Percentiles rank a stretch among this genome's conserved stretches.
These are phyloP conservation scores for Parasitella parasitica DNA, from an alignment of 371 early-diverging fungal genomes.

Conservation along the genomic window DNA sequence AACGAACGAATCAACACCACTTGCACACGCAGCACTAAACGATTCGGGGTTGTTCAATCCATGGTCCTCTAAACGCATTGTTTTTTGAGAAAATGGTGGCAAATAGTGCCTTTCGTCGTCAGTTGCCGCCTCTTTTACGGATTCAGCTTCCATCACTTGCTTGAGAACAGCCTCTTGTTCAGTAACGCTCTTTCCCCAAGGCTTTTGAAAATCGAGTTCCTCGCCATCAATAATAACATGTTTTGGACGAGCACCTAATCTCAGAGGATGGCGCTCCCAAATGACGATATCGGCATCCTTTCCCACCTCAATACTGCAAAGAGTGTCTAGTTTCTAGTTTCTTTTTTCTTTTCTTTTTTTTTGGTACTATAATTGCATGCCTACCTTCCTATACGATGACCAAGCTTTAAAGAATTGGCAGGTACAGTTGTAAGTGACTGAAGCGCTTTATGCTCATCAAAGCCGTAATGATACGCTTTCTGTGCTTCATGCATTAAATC, in stretches of 20 bases:
- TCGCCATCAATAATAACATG: slow-evolving; percentile 80
- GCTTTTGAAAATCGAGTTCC: slow-evolving; percentile 41
- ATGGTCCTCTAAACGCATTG: slow-evolving; percentile 46
- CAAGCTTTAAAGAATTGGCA: slow-evolving; percentile 69
- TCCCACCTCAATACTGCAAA: slow-evolving; percentile 54
- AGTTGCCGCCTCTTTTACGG: not conserved
- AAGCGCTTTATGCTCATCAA: slow-evolving; percentile 62
- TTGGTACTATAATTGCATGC: too few species aligned
- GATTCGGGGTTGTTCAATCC: slow-evolving; percentile 31
- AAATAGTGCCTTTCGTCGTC: slow-evolving; percentile 16
- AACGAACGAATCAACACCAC: slow-evolving; percentile 36
- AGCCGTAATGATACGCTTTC: slow-evolving; percentile 78
- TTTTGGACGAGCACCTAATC: slow-evolving; percentile 75
- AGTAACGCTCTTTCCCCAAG: slow-evolving; percentile 34
- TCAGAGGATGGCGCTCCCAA: slow-evolving; percentile 72
- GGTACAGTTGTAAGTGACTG: slow-evolving; percentile 74
- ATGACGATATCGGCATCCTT: slow-evolving; percentile 85
- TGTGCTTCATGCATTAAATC: slow-evolving; percentile 77
- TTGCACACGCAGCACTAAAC: slow-evolving; percentile 29
- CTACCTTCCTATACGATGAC: slow-evolving; percentile 67
- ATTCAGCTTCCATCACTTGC: not conserved
- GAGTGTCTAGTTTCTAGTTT: not conserved
- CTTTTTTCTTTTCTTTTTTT: too few species aligned
- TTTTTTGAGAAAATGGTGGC: slow-evolving; percentile 25
- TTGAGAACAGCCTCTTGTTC: slow-evolving; percentile 8